Conservation (phyloP, 306 rosid genomes). For the Argentina anserina region DNA sequence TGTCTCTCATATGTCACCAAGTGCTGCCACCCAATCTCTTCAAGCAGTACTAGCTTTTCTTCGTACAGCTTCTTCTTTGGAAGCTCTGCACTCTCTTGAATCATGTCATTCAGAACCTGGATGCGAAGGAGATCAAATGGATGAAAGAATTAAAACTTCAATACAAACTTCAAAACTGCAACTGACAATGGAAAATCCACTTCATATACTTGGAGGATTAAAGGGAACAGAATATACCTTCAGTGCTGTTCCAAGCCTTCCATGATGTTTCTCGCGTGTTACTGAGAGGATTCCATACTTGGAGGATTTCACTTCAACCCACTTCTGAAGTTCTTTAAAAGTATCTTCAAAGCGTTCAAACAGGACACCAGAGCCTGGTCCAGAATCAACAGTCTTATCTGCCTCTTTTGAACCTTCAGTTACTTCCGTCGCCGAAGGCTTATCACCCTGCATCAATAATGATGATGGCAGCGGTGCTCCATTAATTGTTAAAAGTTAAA, state of each 20-base stretch:
- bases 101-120: conserved; percentile 65
- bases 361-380: conserved; percentile 23
- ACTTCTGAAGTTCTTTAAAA: conserved; percentile 73
- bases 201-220: background rate
- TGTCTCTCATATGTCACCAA: conserved; percentile 63
- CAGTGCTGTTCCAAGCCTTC: conserved; percentile 82
- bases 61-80: conserved; percentile 84
- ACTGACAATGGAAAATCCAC: background rate
- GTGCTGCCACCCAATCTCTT: conserved; percentile 82
- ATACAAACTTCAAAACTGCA: background rate
- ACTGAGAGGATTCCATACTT: conserved; percentile 77
- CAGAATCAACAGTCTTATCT: conserved; percentile 34
- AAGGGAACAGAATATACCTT: conserved; percentile 45
- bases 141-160: background rate
- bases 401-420: conserved; percentile 39
- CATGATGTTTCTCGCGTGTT: conserved; percentile 60
- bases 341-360: conserved; percentile 70
- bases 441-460: conserved; percentile 42
- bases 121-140: background rate
- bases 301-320: conserved; percentile 78
- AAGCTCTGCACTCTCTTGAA: conserved; percentile 65
- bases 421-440: conserved; percentile 26
- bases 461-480: background rate
- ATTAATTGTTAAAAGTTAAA: background rate
- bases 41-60: conserved; percentile 68